Percentiles rank a stretch among this genome's conserved stretches.
Conservation (phyloP, 768 basidiomycete species). For the Mrakia hoshinonis region DNA sequence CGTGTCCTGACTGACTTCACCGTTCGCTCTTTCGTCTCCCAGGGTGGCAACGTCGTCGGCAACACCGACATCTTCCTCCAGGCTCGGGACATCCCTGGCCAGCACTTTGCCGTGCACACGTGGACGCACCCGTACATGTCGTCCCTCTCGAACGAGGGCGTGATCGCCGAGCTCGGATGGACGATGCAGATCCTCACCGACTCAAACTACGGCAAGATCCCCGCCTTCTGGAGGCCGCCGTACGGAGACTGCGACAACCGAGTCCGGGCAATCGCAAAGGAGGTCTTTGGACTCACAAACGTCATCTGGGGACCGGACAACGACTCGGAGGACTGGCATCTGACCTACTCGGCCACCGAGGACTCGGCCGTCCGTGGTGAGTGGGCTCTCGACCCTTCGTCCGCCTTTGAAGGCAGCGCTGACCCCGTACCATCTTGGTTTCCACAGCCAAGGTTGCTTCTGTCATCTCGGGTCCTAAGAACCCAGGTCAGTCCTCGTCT, state of each 20-base stretch:
- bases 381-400: neutral
- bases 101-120: constrained; percentile 24
- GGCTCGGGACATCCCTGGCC: constrained; percentile 2
- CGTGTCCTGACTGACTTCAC: too few relatives aligned
- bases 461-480: neutral
- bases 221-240: constrained; percentile 77
- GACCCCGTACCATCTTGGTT: neutral
- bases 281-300: constrained; percentile 76
- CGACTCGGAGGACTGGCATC: constrained; percentile 44
- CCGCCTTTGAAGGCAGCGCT: neutral
- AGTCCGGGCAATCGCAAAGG: constrained; percentile 72
- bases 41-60: constrained; percentile 59
- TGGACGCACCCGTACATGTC: constrained; percentile 33
- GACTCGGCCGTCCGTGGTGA: neutral
- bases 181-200: constrained; percentile 69
- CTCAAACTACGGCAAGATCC: constrained; percentile 65
- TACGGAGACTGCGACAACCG: constrained; percentile 55
- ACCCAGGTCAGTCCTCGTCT: too few relatives aligned
- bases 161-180: constrained; percentile 74
- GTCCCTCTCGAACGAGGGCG: constrained; percentile 52
- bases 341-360: neutral
- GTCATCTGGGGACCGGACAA: constrained; percentile 69
- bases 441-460: neutral
- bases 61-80: constrained; percentile 37
- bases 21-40: too few relatives aligned